These are phyloP conservation scores for Cucurbita moschata DNA, from an alignment of 306 rosid genomes.

Conservation along the genomic window DNA sequence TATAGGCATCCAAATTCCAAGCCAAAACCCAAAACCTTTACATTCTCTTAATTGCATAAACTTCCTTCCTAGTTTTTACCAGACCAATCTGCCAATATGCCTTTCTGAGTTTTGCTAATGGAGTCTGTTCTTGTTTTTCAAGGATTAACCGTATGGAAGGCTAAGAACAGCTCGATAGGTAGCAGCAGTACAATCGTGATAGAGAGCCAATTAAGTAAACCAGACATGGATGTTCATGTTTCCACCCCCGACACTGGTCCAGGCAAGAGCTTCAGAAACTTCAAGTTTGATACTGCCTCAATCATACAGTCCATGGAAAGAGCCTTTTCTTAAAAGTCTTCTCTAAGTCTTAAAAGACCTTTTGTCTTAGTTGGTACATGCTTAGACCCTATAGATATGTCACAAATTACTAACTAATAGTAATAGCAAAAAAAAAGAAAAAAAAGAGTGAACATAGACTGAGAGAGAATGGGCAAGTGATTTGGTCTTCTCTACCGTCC, in stretches of 20 bases:
- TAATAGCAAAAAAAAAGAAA: neutral
- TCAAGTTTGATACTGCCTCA: too few species aligned
- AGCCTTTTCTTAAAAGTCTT: too few species aligned
- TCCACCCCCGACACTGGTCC: constrained; percentile 15
- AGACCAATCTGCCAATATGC: neutral
- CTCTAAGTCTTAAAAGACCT: too few species aligned
- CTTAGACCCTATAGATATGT: neutral
- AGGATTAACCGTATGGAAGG: constrained; percentile 80
- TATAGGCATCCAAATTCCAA: neutral
- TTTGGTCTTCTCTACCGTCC: neutral
- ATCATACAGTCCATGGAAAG: too few species aligned
- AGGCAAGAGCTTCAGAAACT: constrained; percentile 14
- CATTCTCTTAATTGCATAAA: neutral
- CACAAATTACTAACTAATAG: neutral
- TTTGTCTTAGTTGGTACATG: neutral
- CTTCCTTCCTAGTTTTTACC: neutral
- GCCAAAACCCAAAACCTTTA: neutral
- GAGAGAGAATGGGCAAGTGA: neutral
- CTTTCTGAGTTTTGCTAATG: neutral
- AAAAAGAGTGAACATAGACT: neutral
- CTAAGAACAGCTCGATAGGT: constrained; percentile 55
- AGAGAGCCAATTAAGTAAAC: constrained; percentile 46
- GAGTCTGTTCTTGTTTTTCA: neutral
- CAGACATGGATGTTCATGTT: constrained; percentile 31
- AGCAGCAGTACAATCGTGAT: constrained; percentile 21